Evolutionary conservation across 129 eudicot genomes (phyloP).

Genomic region (Chrysanthemum makinoi): DNA sequence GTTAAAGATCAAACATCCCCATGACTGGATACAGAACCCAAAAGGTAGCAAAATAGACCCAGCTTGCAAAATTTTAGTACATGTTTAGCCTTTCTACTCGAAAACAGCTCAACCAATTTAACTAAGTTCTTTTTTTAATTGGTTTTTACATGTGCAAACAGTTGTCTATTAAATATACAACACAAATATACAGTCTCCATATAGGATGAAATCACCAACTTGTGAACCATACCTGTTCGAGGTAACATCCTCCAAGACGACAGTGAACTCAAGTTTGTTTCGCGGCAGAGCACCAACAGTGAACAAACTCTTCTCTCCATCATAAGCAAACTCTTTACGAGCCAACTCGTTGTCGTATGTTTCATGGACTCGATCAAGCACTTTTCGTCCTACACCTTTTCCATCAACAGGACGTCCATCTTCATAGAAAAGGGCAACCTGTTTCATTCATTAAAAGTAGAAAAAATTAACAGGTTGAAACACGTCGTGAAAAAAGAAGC

Average conservation of each 20-base stretch:
- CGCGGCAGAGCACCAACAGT: constrained; percentile 87
- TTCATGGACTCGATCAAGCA: constrained; percentile 72
- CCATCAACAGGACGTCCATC: constrained; percentile 92
- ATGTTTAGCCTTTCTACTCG: background rate
- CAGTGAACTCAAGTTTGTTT: constrained; percentile 82
- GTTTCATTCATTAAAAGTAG: background rate
- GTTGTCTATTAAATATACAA: background rate
- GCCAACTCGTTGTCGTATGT: constrained; percentile 66
- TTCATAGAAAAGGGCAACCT: constrained; percentile 87
- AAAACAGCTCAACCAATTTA: background rate
- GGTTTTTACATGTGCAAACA: background rate
- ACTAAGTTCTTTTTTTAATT: background rate
- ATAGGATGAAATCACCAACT: background rate
- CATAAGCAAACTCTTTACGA: constrained; percentile 85
- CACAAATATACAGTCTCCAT: background rate
- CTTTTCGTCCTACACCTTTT: constrained; percentile 80
- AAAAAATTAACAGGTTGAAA: background rate
- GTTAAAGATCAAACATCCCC: background rate
- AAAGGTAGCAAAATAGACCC: background rate
- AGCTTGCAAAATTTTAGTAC: too few relatives aligned
- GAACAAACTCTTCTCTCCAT: constrained; percentile 90
- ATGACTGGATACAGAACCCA: background rate
- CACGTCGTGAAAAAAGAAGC: background rate
- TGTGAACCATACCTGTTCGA: constrained; percentile 55
- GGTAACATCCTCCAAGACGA: constrained; percentile 68